Conservation (phyloP, 2,329 filamentous ascomycete genomes). For the Apiospora phragmitis region DNA sequence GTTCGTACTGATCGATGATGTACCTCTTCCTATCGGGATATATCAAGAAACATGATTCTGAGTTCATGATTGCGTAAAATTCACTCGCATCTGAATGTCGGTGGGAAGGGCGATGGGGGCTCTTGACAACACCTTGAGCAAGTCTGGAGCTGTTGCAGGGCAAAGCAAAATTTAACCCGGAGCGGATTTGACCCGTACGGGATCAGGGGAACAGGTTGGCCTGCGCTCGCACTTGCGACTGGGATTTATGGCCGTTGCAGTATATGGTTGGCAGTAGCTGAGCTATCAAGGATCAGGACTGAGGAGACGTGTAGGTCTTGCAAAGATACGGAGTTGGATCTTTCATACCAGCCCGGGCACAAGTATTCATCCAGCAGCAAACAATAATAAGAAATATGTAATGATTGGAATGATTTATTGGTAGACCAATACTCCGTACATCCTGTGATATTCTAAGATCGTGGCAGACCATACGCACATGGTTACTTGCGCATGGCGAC, state of each 20-base stretch:
- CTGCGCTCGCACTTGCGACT: neutral
- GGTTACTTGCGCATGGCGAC: neutral
- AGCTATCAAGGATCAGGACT: neutral
- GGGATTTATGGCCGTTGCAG: neutral
- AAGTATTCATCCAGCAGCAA: too few relatives aligned
- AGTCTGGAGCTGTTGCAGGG: neutral
- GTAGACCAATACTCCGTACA: too few relatives aligned
- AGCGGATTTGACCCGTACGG: too few relatives aligned
- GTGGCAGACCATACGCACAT: neutral
- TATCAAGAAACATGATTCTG: neutral
- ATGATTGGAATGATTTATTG: neutral
- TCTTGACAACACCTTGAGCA: neutral
- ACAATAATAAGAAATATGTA: neutral
- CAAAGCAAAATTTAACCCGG: neutral
- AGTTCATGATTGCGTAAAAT: neutral
- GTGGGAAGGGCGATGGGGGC: neutral
- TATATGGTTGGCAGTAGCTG: too few relatives aligned
- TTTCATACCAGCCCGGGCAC: too few relatives aligned
- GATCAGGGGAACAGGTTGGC: neutral
- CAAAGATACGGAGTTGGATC: too few relatives aligned
- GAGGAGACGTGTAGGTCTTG: neutral
- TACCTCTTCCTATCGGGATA: neutral
- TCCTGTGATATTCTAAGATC: too few relatives aligned
- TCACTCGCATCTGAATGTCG: neutral
- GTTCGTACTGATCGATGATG: neutral